Percentiles rank a stretch among this genome's conserved stretches.
Conservation (phyloP, 208 protist genomes). For the Trypanosoma congolense region DNA sequence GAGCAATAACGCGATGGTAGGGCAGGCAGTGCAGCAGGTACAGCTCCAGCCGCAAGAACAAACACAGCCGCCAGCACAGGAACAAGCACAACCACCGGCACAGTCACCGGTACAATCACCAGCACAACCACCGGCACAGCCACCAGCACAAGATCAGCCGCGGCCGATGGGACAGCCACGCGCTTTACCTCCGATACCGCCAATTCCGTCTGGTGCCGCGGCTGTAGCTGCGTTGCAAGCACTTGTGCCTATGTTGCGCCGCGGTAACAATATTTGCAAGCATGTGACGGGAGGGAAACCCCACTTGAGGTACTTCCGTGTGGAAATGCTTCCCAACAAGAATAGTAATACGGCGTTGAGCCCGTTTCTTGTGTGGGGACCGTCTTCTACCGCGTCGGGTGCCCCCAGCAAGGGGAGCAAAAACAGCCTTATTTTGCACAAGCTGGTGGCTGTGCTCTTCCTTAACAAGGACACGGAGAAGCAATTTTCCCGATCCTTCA, state of each 20-base stretch:
- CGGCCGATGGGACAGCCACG: neutral
- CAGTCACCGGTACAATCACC: neutral
- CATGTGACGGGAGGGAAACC: conserved; percentile 34
- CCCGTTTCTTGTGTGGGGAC: conserved; percentile 62
- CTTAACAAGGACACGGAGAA: conserved; percentile 15
- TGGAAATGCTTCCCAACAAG: conserved; percentile 46
- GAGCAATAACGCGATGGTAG: no score
- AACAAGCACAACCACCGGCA: neutral
- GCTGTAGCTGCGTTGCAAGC: conserved; percentile 38
- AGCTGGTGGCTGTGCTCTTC: conserved; percentile 40
- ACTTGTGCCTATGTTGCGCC: conserved; percentile 56
- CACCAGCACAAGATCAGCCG: neutral
- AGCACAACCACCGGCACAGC: neutral
- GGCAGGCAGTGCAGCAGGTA: neutral
- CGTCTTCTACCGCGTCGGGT: conserved; percentile 1
- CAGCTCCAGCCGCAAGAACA: conserved; percentile 3
- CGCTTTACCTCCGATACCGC: conserved; percentile 12
- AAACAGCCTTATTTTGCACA: conserved; percentile 37
- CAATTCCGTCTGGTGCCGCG: conserved; percentile 23
- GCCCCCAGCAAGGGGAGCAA: neutral
- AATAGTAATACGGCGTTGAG: conserved; percentile 37
- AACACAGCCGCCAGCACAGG: conserved; percentile 1
- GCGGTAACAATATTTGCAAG: conserved; percentile 37
- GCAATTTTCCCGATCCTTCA: conserved; percentile 17
- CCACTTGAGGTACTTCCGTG: conserved; percentile 54